These are phyloP conservation scores for Penicillium rolfsii DNA, from an alignment of 2,329 filamentous ascomycete species.

Conservation along the genomic window DNA sequence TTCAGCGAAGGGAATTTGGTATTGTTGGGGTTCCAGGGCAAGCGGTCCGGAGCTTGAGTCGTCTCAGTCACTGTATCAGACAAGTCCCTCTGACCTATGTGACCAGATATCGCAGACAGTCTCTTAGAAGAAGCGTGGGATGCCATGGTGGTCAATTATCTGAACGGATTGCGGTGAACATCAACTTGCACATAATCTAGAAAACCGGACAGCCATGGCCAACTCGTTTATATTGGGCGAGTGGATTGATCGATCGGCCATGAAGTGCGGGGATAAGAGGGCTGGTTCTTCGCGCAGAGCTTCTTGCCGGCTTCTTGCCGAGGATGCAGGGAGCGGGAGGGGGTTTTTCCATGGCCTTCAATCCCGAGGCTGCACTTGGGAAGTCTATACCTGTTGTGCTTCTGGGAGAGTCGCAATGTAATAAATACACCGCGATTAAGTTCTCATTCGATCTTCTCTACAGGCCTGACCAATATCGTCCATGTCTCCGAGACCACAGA, in stretches of 20 bases:
- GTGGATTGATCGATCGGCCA: not conserved
- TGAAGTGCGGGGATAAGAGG: slow-evolving; percentile 4
- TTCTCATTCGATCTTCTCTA: not conserved
- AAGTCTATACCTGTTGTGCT: not conserved
- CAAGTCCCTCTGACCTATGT: slow-evolving; percentile 6
- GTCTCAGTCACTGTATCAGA: slow-evolving; percentile 13
- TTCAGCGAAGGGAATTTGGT: slow-evolving; percentile 57
- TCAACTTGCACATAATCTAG: not conserved
- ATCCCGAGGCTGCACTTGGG: not conserved
- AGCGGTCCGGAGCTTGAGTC: slow-evolving; percentile 32
- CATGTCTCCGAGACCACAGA: not conserved
- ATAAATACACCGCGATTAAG: not conserved
- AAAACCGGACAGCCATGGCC: not conserved
- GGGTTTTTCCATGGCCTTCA: not conserved
- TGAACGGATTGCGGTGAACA: not conserved
- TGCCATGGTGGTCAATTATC: slow-evolving; percentile 8
- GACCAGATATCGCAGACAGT: slow-evolving; percentile 16
- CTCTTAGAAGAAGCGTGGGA: slow-evolving; percentile 6
- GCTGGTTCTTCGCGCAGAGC: not conserved
- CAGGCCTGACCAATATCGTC: not conserved
- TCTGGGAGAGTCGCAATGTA: not conserved
- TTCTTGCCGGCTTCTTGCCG: slow-evolving; percentile 2
- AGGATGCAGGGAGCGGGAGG: slow-evolving; percentile 1
- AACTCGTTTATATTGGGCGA: not conserved
- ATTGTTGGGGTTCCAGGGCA: slow-evolving; percentile 60